Evolutionary conservation across 768 basidiomycete genomes (phyloP).

Genomic region (Leccinum rimulosum): DNA sequence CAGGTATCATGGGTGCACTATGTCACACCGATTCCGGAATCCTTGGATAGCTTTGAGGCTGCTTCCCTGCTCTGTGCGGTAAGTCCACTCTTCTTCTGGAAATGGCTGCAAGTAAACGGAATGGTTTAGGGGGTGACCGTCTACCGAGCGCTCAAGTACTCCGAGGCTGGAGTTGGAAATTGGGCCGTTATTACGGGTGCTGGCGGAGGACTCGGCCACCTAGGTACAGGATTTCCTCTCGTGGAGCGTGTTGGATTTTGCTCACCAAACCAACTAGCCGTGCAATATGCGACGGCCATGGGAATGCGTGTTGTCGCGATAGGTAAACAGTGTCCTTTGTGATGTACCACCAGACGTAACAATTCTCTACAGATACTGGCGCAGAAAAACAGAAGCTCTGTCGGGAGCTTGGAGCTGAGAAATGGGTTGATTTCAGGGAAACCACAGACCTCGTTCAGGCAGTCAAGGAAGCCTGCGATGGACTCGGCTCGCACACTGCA

Average conservation of each 20-base stretch:
- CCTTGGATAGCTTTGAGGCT: constrained; percentile 60
- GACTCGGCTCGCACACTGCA: constrained; percentile 70
- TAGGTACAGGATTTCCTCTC: constrained; percentile 41
- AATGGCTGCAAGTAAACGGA: too few relatives aligned
- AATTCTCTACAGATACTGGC: constrained; percentile 54
- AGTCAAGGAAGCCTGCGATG: constrained; percentile 60
- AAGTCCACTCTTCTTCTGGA: not conserved
- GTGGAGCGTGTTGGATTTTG: too few relatives aligned
- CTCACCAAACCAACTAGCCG: constrained; percentile 38
- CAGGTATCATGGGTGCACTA: constrained; percentile 67
- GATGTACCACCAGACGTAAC: not conserved
- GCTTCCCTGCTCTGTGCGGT: constrained; percentile 79
- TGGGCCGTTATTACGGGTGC: constrained; percentile 78
- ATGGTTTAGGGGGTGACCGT: constrained; percentile 68
- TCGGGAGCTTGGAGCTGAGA: constrained; percentile 64
- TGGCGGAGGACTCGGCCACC: constrained; percentile 80
- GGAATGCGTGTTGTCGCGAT: constrained; percentile 81
- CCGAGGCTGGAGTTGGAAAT: constrained; percentile 61
- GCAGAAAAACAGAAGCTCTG: constrained; percentile 66
- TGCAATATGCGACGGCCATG: constrained; percentile 78
- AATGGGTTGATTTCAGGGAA: constrained; percentile 76
- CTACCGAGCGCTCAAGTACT: constrained; percentile 81
- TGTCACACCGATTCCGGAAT: constrained; percentile 80
- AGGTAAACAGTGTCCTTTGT: constrained; percentile 30
- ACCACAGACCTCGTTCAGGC: constrained; percentile 63